Conservation (phyloP, 2,329 filamentous ascomycete species). For the Zarea fungicola region DNA sequence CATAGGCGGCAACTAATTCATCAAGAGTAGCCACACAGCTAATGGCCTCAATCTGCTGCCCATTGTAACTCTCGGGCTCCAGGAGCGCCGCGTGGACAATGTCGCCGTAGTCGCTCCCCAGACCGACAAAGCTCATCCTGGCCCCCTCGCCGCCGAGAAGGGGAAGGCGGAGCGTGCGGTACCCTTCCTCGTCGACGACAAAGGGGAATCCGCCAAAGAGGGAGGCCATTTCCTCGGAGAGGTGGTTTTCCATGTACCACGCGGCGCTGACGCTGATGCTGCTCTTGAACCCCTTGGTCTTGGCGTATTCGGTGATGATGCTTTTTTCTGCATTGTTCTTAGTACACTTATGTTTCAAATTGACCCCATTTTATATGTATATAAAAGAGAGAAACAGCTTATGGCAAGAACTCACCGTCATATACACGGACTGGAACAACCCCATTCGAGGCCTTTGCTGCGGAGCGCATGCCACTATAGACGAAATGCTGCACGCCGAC, state of each 20-base stretch:
- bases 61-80: slow-evolving; percentile 31
- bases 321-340: slow-evolving; percentile 29
- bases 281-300: slow-evolving; percentile 28
- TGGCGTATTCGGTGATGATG: slow-evolving; percentile 32
- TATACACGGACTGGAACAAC: slow-evolving; percentile 26
- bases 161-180: slow-evolving; percentile 31
- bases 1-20: slow-evolving; percentile 26
- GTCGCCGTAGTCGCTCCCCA: slow-evolving; percentile 39
- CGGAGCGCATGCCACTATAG: slow-evolving; percentile 31
- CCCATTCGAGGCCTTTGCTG: slow-evolving; percentile 28
- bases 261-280: slow-evolving; percentile 31
- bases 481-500: slow-evolving; percentile 32
- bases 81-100: slow-evolving; percentile 41
- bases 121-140: slow-evolving; percentile 33
- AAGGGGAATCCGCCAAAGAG: slow-evolving; percentile 37
- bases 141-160: slow-evolving; percentile 34
- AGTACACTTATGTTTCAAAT: not conserved
- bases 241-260: slow-evolving; percentile 40
- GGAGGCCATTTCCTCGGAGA: slow-evolving; percentile 27
- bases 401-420: slow-evolving; percentile 26
- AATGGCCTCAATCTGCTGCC: slow-evolving; percentile 31
- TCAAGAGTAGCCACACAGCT: slow-evolving; percentile 29
- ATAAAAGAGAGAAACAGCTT: too few relatives aligned
- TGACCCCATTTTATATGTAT: too few relatives aligned
- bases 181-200: slow-evolving; percentile 28